Percentiles rank a stretch among this genome's conserved stretches.
These are phyloP conservation scores for Phytophthora fragariaefolia DNA, from an alignment of 352 stramenopile genomes.

Conservation along the genomic window DNA sequence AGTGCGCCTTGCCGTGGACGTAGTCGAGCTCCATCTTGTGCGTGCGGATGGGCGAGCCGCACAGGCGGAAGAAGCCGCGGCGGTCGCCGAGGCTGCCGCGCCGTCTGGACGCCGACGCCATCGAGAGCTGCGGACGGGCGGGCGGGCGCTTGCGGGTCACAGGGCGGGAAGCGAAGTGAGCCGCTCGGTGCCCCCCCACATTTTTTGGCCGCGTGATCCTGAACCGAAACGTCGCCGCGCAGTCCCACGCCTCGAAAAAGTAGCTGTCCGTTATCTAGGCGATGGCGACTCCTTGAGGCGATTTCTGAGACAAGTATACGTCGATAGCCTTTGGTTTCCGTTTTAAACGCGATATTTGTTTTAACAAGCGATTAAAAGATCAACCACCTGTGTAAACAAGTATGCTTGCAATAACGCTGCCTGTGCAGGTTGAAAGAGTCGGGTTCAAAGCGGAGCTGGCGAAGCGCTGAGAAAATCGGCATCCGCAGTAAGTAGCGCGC, in stretches of 20 bases:
- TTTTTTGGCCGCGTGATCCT: slow-evolving; percentile 19
- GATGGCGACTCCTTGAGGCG: no score
- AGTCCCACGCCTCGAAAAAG: slow-evolving; percentile 18
- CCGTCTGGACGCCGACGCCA: slow-evolving; percentile 33
- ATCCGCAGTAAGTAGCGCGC: slow-evolving; percentile 4
- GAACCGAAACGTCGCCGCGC: slow-evolving; percentile 20
- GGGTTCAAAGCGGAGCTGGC: no score
- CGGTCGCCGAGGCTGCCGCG: slow-evolving; percentile 32
- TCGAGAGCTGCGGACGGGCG: background rate
- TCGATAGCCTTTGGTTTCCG: no score
- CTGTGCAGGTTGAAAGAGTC: no score
- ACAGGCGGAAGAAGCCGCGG: slow-evolving; percentile 72
- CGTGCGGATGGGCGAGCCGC: slow-evolving; percentile 81
- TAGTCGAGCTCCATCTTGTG: slow-evolving; percentile 57
- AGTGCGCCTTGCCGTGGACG: slow-evolving; percentile 42
- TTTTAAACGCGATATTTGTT: no score
- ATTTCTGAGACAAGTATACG: no score
- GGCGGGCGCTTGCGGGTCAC: slow-evolving; percentile 31
- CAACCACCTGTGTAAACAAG: no score
- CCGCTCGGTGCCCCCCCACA: slow-evolving; percentile 4
- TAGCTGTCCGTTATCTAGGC: slow-evolving; percentile 35
- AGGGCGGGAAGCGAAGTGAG: slow-evolving; percentile 37
- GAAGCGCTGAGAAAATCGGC: slow-evolving; percentile 14
- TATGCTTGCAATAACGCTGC: no score
- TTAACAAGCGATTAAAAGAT: no score